These are phyloP conservation scores for Vachellia pachyceras DNA, from an alignment of 306 rosid genomes.

Conservation along the genomic window DNA sequence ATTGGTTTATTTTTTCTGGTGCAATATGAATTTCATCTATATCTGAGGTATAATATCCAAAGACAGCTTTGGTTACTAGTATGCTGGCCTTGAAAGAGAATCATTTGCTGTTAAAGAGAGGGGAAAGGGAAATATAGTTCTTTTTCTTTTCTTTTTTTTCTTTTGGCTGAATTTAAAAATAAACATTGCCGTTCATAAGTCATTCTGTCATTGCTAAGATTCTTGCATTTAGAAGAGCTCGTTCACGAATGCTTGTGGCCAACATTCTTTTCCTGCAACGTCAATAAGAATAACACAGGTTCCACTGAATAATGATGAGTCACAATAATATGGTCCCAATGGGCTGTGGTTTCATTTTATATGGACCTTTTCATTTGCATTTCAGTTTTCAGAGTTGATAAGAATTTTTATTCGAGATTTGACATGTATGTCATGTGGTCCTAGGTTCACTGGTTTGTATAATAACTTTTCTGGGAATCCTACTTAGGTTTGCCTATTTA, in stretches of 20 bases:
- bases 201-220: conserved; percentile 44
- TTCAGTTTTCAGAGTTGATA: conserved; percentile 26
- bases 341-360: conserved; percentile 46
- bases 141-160: no score
- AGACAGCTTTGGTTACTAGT: no score
- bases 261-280: conserved; percentile 45
- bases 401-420: conserved; percentile 49
- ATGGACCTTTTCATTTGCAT: conserved; percentile 44
- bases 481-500: conserved; percentile 8
- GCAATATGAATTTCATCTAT: conserved; percentile 17
- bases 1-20: neutral
- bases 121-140: no score
- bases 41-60: no score
- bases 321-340: conserved; percentile 51
- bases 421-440: conserved; percentile 50
- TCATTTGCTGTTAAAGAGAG: no score
- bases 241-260: conserved; percentile 45
- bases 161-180: no score
- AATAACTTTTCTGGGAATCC: conserved; percentile 16
- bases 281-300: conserved; percentile 42
- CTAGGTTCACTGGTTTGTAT: conserved; percentile 31
- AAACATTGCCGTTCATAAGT: conserved; percentile 45
- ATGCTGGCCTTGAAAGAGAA: no score
- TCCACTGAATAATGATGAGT: conserved; percentile 41
- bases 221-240: conserved; percentile 39